Evolutionary conservation across 1,284 basidiomycete genomes (phyloP), one percentile per base, ranked within the genome.

Genomic region (Singerocomus inundabilis): DNA sequence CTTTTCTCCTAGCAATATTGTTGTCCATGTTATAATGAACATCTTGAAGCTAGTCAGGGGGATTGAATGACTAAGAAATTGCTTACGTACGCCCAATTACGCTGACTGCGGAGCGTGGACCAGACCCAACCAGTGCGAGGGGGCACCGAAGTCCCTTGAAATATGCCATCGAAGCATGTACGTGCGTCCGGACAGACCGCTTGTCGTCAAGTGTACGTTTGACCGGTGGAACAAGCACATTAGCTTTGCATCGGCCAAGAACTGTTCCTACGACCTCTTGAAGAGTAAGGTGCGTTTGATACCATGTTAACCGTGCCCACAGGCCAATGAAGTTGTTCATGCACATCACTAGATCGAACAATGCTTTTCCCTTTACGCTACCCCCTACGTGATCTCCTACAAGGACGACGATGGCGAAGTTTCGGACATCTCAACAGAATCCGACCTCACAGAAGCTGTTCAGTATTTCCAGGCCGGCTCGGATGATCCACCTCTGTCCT

Each of bases 391-490:
- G 5, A 84, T 96, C 52, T 76, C 82, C 8, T 95, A 93, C 68
- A 88, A 82, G 57, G 93, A 95, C 66, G 91, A 96, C 62, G 90
- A 95, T 51, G 83, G 86, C 51, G 91, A 93, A 60, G 75, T 79
- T 45, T 82, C 76, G 41, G 73, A 77, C 54, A 88, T 96, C 53
- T 72, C 74, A 1, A 80, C 76, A 16, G 91, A 95, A 51, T 67
- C 70, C 5, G 89, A 93, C 60, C 76, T 95, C 24, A 82, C 84
- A 1, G 93, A 95, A 57, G 91, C 93, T 1, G 88, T 96, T 54
- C 74, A 80, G 28, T 95, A 92, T 68, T 94, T 93, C 64, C 80
- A 85, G 54, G 82, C 81, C 1, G 81, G 81, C 25, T 67, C 60
- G 12, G 91, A 91, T 56, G 87, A 91, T 56, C 75, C 75, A 18